phyloP scores from a whole-genome alignment of 2,329 filamentous ascomycete species.

The Aurifilum marmelostoma region DNA sequence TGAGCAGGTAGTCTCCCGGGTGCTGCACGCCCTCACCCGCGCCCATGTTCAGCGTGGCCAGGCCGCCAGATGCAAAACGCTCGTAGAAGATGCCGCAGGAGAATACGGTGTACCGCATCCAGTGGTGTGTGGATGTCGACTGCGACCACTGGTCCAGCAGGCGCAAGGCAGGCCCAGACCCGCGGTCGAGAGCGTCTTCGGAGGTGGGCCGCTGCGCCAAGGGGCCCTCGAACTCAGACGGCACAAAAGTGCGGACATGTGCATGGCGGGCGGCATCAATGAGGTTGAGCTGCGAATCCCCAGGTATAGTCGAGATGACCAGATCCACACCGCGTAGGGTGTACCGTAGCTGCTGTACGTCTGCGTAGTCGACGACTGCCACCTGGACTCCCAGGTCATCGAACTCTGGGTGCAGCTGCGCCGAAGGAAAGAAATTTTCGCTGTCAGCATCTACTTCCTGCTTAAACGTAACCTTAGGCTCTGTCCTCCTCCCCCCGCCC shows the following conservation, averaged over 20 bases:
- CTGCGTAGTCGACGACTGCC: constrained; percentile 68
- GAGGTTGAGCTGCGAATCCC: constrained; percentile 68
- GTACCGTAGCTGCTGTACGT: constrained; percentile 61
- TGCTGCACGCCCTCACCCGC: constrained; percentile 53
- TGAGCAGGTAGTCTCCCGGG: constrained; percentile 68
- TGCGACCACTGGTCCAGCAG: constrained; percentile 58
- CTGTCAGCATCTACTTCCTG: constrained; percentile 9
- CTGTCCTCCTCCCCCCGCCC: too few relatives aligned
- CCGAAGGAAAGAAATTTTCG: neutral
- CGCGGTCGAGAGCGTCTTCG: constrained; percentile 64
- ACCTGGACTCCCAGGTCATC: constrained; percentile 65
- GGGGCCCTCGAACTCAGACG: constrained; percentile 74
- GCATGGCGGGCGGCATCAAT: constrained; percentile 71
- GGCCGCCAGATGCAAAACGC: constrained; percentile 69
- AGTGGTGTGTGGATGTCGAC: constrained; percentile 21
- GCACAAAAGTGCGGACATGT: constrained; percentile 70
- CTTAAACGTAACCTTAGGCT: constrained; percentile 20
- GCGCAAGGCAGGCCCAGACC: constrained; percentile 58
- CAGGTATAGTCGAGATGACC: constrained; percentile 74
- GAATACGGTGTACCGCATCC: constrained; percentile 71
- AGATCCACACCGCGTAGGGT: constrained; percentile 73
- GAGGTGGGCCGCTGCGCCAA: constrained; percentile 54
- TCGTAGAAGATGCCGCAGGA: constrained; percentile 78
- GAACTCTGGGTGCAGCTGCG: constrained; percentile 54
- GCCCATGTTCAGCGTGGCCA: constrained; percentile 63